phyloP scores from a whole-genome alignment of 192 early-diverging fungal genomes.

The Coemansia furcata region DNA sequence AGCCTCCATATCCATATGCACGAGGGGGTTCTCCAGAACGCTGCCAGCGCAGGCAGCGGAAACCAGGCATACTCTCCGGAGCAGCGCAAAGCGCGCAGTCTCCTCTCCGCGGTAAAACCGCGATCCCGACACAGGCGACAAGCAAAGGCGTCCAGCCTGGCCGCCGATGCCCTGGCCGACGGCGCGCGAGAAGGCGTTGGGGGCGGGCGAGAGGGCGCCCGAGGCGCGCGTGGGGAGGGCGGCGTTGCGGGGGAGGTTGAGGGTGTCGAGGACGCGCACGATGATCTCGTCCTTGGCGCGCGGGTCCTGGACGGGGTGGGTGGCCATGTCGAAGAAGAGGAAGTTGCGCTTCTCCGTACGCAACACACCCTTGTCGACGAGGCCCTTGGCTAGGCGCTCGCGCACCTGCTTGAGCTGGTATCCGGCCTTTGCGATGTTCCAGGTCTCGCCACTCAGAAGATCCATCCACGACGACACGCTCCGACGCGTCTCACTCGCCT shows the following conservation, averaged over 20 bases:
- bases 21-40: slow-evolving; percentile 94
- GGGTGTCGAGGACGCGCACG: slow-evolving; percentile 71
- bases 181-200: slow-evolving; percentile 2
- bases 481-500: slow-evolving; percentile 72
- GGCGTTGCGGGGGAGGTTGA: slow-evolving; percentile 68
- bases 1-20: slow-evolving; percentile 77
- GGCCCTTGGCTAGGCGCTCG: slow-evolving; percentile 91
- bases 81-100: slow-evolving; percentile 52
- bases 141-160: slow-evolving; percentile 22
- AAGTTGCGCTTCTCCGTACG: slow-evolving; percentile 96
- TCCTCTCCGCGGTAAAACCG: slow-evolving; percentile 40
- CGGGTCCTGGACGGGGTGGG: slow-evolving; percentile 90
- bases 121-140: slow-evolving; percentile 29
- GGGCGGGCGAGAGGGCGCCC: slow-evolving; percentile 29
- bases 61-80: slow-evolving; percentile 84
- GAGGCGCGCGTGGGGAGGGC: slow-evolving; percentile 54
- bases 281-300: slow-evolving; percentile 87
- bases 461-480: slow-evolving; percentile 95
- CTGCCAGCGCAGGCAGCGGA: slow-evolving; percentile 96
- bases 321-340: slow-evolving; percentile 96
- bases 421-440: slow-evolving; percentile 96
- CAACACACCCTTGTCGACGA: slow-evolving; percentile 98
- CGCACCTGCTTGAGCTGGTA: slow-evolving; percentile 98
- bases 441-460: slow-evolving; percentile 97
- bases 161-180: slow-evolving; percentile 45